These are phyloP conservation scores for Botrytis pseudocinerea DNA, from an alignment of 2,329 filamentous ascomycete genomes.

Conservation along the genomic window DNA sequence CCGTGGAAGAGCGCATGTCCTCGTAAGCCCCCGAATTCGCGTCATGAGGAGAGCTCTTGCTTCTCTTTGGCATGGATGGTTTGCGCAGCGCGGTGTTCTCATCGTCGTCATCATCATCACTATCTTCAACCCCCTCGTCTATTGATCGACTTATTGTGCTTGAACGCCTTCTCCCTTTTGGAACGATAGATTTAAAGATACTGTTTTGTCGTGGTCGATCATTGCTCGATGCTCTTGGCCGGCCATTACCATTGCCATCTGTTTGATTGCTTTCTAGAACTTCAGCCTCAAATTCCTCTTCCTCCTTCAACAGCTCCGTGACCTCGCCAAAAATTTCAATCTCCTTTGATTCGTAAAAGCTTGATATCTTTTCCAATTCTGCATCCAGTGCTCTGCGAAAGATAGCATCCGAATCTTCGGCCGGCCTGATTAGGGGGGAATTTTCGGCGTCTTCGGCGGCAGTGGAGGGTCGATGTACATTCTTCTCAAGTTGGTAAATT, in stretches of 20 bases:
- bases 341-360: constrained; percentile 89
- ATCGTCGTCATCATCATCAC: constrained; percentile 66
- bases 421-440: constrained; percentile 73
- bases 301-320: constrained; percentile 72
- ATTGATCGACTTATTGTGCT: constrained; percentile 48
- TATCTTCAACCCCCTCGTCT: constrained; percentile 65
- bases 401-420: constrained; percentile 71
- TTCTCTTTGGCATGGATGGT: constrained; percentile 39
- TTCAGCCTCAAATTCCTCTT: constrained; percentile 59
- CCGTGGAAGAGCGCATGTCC: constrained; percentile 63
- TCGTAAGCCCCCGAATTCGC: constrained; percentile 38
- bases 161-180: constrained; percentile 46
- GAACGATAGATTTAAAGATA: constrained; percentile 53
- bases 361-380: constrained; percentile 90
- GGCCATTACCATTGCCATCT: constrained; percentile 40
- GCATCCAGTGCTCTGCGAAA: constrained; percentile 81
- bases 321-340: constrained; percentile 82
- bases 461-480: constrained; percentile 61
- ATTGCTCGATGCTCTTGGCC: constrained; percentile 47
- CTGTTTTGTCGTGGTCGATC: constrained; percentile 49
- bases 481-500: constrained; percentile 93
- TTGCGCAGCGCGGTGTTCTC: constrained; percentile 52
- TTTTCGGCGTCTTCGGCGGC: constrained; percentile 73
- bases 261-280: constrained; percentile 34
- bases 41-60: constrained; percentile 39